Base-by-base conservation (phyloP, 2,329 filamentous ascomycete species). In the Didymella sp. region DNA sequence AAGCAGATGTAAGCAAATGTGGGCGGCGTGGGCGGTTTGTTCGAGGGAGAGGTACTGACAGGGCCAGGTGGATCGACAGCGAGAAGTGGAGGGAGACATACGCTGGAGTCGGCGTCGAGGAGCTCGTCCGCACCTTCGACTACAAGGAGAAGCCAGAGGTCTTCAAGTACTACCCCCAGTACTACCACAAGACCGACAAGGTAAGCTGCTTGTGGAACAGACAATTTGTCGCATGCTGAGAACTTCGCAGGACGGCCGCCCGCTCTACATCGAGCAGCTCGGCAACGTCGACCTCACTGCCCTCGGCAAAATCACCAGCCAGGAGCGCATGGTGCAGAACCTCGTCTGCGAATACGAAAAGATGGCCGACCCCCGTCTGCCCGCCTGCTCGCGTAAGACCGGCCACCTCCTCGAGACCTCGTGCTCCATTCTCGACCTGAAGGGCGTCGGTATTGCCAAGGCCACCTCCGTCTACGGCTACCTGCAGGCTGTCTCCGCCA, bases 311-410 rank as follows among this genome's bases (percentile, higher is more conserved):
- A 95, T 97, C 81, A 97, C 93, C 61, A 90, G 89, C 43, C 84
- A 86, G 71, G 92, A 98, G 64, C 92, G 94, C 79, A 98, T 99
- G 94, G 82, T 98, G 60, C 87, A 91, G 78, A 98, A 98, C 83
- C 88, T 99, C 40, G 94, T 96, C 45, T 89, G 93, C 76, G 95
- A 99, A 82, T 99, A 99, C 82, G 95, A 99, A 83, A 96, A 94
- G 78, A 85, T 98, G 67, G 85, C 91, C 66, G 94, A 98, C 79
- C 93, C 93, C 13, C 90, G 95, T 66, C 86, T 99, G 54, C 95
- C 95, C 49, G 94, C 95, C 67, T 97, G 92, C 85, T 96, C 92
- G 54, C 92, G 94, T 79, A 96, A 96, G 81, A 83, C 89, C 22
- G 92, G 91, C 70, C 86, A 89, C 73, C 87, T 99, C 56, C 89